A percentile compares a stretch with the other conserved stretches of the same genome.
Evolutionary conservation across 2,329 filamentous ascomycete genomes (phyloP).

Genomic region (Sarocladium oryzae): DNA sequence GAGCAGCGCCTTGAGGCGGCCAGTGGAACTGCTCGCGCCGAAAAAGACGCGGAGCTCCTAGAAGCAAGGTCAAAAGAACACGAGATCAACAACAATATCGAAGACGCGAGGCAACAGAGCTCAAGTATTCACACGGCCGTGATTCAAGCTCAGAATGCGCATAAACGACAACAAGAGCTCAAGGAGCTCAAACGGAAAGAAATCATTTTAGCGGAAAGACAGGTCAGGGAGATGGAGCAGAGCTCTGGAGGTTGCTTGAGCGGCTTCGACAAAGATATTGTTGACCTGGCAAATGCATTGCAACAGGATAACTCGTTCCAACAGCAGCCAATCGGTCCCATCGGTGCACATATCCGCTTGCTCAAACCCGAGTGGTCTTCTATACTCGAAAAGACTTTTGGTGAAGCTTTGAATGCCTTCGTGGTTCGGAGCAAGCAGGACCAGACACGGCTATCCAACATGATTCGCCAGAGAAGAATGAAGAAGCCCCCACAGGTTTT

Average conservation of each 20-base stretch:
- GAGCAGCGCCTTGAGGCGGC: constrained; percentile 56
- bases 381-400: constrained; percentile 72
- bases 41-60: constrained; percentile 50
- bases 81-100: constrained; percentile 21
- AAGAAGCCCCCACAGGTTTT: constrained; percentile 29
- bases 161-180: neutral
- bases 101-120: constrained; percentile 25
- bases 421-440: constrained; percentile 75
- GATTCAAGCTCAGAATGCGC: neutral
- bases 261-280: constrained; percentile 59
- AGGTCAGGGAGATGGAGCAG: constrained; percentile 44
- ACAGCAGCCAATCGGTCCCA: constrained; percentile 71
- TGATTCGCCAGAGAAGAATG: constrained; percentile 61
- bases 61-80: constrained; percentile 21
- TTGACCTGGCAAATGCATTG: constrained; percentile 61
- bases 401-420: constrained; percentile 66
- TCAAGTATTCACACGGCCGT: neutral
- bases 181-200: constrained; percentile 45
- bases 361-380: constrained; percentile 75
- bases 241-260: constrained; percentile 52
- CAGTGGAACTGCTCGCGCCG: constrained; percentile 62
- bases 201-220: constrained; percentile 41
- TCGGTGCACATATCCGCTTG: constrained; percentile 72
- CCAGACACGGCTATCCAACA: constrained; percentile 55
- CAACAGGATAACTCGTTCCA: constrained; percentile 60